Evolutionary conservation across 1,284 basidiomycete genomes (phyloP), one percentile per base, ranked within the genome.

Genomic region (Mycosarcoma mackinlayi): DNA sequence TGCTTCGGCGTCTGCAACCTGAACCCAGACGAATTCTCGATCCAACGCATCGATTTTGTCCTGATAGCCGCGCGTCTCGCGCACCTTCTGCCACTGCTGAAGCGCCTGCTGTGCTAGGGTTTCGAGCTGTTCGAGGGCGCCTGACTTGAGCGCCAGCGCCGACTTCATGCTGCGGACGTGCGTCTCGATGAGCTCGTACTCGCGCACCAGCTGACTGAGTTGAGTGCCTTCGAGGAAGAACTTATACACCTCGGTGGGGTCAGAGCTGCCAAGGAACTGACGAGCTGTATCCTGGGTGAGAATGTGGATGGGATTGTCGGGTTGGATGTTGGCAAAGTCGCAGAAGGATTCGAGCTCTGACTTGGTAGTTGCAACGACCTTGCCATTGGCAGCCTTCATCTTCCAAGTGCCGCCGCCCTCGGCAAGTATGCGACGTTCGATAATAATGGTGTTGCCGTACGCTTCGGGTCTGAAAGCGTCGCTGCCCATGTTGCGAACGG

Each of bases 301-400:
- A 7, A 98, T 90, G 67, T 94, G 96, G 87, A 98, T 89, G 0
- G 94, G 94, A 77, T 97, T 97, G 81, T 98, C 96, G 61, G 98
- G 92, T 78, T 94, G 92, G 62, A 99, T 93, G 79, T 93, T 92
- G 89, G 95, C 94, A 76, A 94, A 91, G 78, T 96, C 92, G 75
- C 96, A 94, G 1, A 92, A 95, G 30, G 89, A 88, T 35, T 91
- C 87, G 21, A 98, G 85, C 79, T 96, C 93, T 27, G 93, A 89
- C 66, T 89, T 89, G 84, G 92, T 94, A n/a, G 85, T 89, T 34
- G 90, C 91, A 49, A 96, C 83, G 6, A 88, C 83, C 58, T 86
- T 87, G 25, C 88, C 89, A 21, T 89, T 87, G 25, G 62, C 63
- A 62, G 86, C 88, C 84, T 88, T 90, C 83, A 98, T 92, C 84